Conservation (phyloP, 345 rosid genomes). For the Cardamine resedifolia region DNA sequence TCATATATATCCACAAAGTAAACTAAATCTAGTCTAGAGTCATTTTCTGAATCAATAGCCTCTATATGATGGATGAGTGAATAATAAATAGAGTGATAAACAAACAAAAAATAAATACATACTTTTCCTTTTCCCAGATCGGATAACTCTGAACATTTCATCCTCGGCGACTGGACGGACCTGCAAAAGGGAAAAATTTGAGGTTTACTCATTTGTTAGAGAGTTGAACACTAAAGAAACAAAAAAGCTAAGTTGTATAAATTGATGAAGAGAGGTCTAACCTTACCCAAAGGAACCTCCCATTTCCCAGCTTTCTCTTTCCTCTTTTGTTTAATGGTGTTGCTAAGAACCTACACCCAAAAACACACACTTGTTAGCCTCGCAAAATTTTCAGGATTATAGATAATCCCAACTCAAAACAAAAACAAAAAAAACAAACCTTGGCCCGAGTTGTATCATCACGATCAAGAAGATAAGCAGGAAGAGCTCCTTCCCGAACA, state of each 20-base stretch:
- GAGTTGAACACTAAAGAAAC: neutral
- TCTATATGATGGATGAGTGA: neutral
- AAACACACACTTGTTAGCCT: neutral
- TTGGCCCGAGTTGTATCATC: constrained; percentile 80
- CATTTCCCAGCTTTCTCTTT: constrained; percentile 97
- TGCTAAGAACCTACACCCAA: constrained; percentile 70
- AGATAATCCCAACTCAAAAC: neutral
- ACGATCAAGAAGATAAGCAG: constrained; percentile 95
- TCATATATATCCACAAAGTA: neutral
- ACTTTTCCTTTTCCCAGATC: constrained; percentile 91
- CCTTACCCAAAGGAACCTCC: constrained; percentile 97
- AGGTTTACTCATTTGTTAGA: neutral
- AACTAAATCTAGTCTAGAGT: neutral
- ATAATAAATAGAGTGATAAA: neutral
- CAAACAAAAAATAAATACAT: constrained; percentile 35
- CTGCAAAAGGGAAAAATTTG: constrained; percentile 39
- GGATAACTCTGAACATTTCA: constrained; percentile 92
- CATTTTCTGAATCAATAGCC: neutral
- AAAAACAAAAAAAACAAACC: constrained; percentile 34
- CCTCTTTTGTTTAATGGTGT: constrained; percentile 91
- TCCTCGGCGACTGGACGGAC: constrained; percentile 99
- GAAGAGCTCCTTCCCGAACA: constrained; percentile 92
- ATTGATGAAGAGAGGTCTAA: constrained; percentile 11
- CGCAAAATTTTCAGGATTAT: neutral
- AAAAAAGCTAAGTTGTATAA: neutral